Base-by-base conservation (phyloP, 164 flowering plant species). In the Magnolia changhungtana region DNA sequence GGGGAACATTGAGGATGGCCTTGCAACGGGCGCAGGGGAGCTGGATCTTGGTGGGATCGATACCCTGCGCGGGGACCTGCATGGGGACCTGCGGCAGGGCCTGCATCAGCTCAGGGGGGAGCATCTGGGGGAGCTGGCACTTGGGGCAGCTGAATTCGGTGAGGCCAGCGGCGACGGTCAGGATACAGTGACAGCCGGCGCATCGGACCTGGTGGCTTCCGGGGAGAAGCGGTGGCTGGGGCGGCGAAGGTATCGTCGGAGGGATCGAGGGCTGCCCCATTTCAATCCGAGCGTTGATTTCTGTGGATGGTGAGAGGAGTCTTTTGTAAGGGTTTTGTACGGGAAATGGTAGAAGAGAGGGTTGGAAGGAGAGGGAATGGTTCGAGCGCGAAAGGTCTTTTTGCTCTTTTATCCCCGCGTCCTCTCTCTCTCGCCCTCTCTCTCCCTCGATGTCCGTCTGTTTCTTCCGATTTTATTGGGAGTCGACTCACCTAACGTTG, bases 11-110 rank as follows among this genome's bases (percentile, higher is more conserved):
- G 77, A 96, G 94, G 24, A 96, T 81, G 52, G 99, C 98, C 85
- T 92, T 92, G 78, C 99, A 96, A 68, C 88, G 83, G 16, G 89
- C 94, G 75, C 99, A 96, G 7, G 96, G 97, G 0, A 96, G 84
- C 87, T 96, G 99, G 76, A 96, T 91, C 92, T 96, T 96, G 24
- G 94, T 89, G 0, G 98, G 99, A 84, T 96, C 99, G 80, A 96
- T 87, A 23, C 99, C 99, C 61, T 90, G 98, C 1, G 99, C 90
- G 69, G 83, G 88, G 8, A 78, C 90, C n/a, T 76, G 82, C 23
- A 84, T 76, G 2, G 19, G 77, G 3, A 51, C 66, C 21, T 45
- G 49, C n/a, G 66, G 76, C 74, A 51, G 80, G 45, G 71, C 71
- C 78, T 77, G 76, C 79, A 86, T 82, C 50, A 95, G 85, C 87